A percentile compares a stretch with the other conserved stretches of the same genome.
phyloP scores from a whole-genome alignment of 1,284 basidiomycete genomes.

The Apiotrichum laibachii region DNA sequence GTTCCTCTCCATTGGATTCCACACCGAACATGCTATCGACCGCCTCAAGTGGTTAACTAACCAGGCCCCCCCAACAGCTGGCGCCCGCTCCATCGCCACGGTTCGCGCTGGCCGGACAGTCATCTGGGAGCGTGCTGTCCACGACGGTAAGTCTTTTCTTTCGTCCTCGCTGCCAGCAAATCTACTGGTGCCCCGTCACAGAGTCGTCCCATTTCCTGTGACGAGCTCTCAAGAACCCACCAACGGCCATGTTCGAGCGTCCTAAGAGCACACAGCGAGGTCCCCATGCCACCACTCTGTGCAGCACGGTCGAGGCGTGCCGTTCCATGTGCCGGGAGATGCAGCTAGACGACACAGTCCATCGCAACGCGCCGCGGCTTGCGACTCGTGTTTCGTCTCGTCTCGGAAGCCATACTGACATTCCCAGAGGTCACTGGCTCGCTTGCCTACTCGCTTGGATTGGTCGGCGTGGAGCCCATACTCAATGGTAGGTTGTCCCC shows the following conservation, averaged over 20 bases:
- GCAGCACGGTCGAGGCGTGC: too few species aligned
- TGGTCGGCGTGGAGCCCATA: background rate
- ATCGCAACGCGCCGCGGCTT: too few species aligned
- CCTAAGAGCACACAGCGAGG: too few species aligned
- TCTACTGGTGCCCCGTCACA: background rate
- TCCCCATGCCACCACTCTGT: too few species aligned
- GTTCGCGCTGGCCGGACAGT: constrained; percentile 51
- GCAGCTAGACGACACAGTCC: too few species aligned
- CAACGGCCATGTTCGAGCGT: too few species aligned
- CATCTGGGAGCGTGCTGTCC: constrained; percentile 48
- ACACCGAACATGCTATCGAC: constrained; percentile 9
- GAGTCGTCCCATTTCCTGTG: background rate
- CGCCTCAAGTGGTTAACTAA: background rate
- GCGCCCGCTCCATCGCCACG: too few species aligned
- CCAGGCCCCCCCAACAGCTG: too few species aligned
- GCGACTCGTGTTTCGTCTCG: too few species aligned
- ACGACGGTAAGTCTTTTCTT: background rate
- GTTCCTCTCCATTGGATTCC: background rate
- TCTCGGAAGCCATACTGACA: background rate
- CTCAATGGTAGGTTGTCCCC: background rate
- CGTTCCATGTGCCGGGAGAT: too few species aligned
- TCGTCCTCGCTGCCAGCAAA: background rate
- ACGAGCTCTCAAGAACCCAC: too few species aligned
- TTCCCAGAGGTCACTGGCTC: background rate
- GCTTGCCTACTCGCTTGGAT: background rate